Conservation (phyloP, 148 eudicot genomes). For the Hydrangea macrophylla region DNA sequence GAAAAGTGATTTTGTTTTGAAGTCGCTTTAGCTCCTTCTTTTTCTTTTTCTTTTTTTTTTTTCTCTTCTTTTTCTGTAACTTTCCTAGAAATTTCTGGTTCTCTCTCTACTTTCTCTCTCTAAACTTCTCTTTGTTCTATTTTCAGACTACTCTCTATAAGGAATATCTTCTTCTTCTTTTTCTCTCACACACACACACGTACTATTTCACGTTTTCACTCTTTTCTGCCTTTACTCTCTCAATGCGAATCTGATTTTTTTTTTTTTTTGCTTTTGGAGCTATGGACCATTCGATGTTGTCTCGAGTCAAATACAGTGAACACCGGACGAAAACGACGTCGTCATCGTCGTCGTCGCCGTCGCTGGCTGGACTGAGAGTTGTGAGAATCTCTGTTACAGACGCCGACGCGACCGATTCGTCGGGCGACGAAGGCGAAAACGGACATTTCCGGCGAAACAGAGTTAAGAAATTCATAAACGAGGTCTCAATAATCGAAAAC, state of each 20-base stretch:
- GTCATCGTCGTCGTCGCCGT: neutral
- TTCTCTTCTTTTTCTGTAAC: conserved; percentile 15
- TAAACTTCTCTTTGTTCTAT: too few relatives aligned
- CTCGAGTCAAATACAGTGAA: conserved; percentile 44
- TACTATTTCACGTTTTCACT: too few relatives aligned
- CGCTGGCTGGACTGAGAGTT: conserved; percentile 34
- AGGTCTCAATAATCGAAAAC: conserved; percentile 36
- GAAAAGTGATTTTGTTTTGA: conserved; percentile 7
- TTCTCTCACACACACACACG: too few relatives aligned
- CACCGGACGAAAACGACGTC: conserved; percentile 42
- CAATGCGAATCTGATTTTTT: conserved; percentile 32
- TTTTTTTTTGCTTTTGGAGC: too few relatives aligned
- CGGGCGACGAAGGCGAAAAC: conserved; percentile 56
- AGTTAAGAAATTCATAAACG: conserved; percentile 48
- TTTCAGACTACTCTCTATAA: too few relatives aligned
- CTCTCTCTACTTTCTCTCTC: neutral
- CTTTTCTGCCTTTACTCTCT: conserved; percentile 15
- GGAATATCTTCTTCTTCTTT: too few relatives aligned
- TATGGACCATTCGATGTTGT: conserved; percentile 18
- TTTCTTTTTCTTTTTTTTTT: too few relatives aligned
- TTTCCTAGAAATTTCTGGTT: conserved; percentile 22
- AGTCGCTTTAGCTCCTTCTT: neutral
- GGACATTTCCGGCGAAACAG: conserved; percentile 23
- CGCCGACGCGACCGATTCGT: conserved; percentile 70
- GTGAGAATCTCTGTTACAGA: conserved; percentile 68